Percentiles rank a stretch among this genome's conserved stretches.
phyloP scores from a whole-genome alignment of 768 basidiomycete species.

The Holtermanniella nyarrowii region DNA sequence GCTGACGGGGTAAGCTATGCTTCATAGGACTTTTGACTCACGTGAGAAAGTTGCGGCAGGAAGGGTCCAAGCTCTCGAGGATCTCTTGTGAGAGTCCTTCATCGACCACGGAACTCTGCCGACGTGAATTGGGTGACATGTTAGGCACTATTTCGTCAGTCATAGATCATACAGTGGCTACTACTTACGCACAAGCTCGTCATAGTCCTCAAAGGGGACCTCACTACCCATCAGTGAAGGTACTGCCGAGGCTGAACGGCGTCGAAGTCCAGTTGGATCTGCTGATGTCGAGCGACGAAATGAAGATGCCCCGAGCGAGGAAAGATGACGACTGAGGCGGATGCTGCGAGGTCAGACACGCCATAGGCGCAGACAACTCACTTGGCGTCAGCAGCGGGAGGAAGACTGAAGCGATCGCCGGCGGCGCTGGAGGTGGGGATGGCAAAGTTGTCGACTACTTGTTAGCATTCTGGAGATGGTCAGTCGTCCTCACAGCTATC shows the following conservation, averaged over 20 bases:
- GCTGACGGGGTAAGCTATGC: slow-evolving; percentile 3
- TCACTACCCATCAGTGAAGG: neutral
- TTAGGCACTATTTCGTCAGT: neutral
- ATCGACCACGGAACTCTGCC: neutral
- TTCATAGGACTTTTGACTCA: slow-evolving; percentile 6
- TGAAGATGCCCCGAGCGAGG: neutral
- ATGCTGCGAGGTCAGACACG: neutral
- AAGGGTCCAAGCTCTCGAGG: slow-evolving; percentile 23
- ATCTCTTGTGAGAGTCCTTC: slow-evolving; percentile 21
- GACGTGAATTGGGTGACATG: neutral
- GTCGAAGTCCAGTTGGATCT: neutral
- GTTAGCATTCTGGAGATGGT: too few relatives aligned
- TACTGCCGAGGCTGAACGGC: neutral
- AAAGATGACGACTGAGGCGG: neutral
- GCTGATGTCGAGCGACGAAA: neutral
- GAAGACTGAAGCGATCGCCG: neutral
- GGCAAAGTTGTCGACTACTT: neutral
- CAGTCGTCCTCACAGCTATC: too few relatives aligned
- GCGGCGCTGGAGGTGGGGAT: neutral
- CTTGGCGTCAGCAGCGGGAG: neutral
- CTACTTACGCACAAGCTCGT: neutral
- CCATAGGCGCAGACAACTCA: neutral
- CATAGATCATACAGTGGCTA: neutral
- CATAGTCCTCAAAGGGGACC: neutral
- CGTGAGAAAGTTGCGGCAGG: slow-evolving; percentile 32